These are phyloP conservation scores for Grosmannia huntii DNA, from an alignment of 2,329 filamentous ascomycete genomes.

Conservation along the genomic window DNA sequence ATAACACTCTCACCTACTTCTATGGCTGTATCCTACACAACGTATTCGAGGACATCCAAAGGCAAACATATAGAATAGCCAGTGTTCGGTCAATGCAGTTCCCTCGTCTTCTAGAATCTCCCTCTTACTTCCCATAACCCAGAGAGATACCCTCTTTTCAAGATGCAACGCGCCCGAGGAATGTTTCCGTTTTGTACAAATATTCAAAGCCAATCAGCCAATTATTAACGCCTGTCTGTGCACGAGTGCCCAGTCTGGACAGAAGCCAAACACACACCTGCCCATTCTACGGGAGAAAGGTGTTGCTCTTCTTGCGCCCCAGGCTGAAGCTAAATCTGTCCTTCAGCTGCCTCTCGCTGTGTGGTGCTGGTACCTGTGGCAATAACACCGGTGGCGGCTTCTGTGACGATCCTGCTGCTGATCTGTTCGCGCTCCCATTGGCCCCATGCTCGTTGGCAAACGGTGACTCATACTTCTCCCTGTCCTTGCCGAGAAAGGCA, in stretches of 20 bases:
- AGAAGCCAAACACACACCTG: too few species aligned
- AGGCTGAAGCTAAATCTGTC: slow-evolving; percentile 55
- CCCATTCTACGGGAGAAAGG: slow-evolving; percentile 21
- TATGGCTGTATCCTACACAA: too few species aligned
- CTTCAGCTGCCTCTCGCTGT: slow-evolving; percentile 9
- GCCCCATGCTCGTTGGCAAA: slow-evolving; percentile 5
- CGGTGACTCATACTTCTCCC: slow-evolving; percentile 5
- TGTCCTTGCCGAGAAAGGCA: slow-evolving; percentile 43
- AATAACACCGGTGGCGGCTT: neutral
- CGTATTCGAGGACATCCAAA: too few species aligned
- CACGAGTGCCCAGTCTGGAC: neutral
- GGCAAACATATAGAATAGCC: too few species aligned
- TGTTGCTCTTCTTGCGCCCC: slow-evolving; percentile 58
- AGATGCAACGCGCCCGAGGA: neutral
- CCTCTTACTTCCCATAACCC: neutral
- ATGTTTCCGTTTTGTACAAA: neutral
- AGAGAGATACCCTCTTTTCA: neutral
- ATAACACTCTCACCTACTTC: too few species aligned
- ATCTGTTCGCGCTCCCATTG: slow-evolving; percentile 14
- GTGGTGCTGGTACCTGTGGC: neutral
- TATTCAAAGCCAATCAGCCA: neutral
- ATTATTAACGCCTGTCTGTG: neutral
- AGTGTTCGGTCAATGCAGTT: too few species aligned
- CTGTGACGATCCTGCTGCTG: neutral
- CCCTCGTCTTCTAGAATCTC: neutral